These are phyloP conservation scores for Colletotrichum falcatum DNA, from an alignment of 2,329 filamentous ascomycete genomes.

Conservation along the genomic window DNA sequence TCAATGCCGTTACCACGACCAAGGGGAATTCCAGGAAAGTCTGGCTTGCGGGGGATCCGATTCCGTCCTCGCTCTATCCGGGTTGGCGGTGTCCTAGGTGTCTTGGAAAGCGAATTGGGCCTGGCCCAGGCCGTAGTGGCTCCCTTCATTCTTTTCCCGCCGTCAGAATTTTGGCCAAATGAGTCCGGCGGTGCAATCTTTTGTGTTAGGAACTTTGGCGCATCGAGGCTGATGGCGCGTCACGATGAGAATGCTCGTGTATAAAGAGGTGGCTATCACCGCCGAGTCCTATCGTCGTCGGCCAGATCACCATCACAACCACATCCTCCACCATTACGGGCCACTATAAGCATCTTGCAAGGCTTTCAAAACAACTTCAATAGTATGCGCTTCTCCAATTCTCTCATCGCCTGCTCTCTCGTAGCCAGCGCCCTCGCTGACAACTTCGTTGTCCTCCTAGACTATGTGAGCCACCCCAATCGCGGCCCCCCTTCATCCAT, in stretches of 20 bases:
- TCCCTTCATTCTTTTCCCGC: constrained; percentile 6
- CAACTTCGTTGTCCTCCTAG: constrained; percentile 27
- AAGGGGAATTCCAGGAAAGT: background rate
- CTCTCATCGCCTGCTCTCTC: background rate
- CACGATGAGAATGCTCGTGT: background rate
- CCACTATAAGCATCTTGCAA: background rate
- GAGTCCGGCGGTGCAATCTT: background rate
- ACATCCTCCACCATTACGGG: background rate
- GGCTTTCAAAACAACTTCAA: background rate
- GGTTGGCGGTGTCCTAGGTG: background rate
- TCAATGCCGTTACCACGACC: background rate
- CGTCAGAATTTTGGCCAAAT: background rate
- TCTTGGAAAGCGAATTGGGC: background rate
- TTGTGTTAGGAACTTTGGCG: background rate
- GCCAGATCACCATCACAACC: background rate
- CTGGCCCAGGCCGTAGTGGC: background rate
- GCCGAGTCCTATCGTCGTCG: no score
- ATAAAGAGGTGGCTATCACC: background rate
- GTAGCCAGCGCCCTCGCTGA: constrained; percentile 9
- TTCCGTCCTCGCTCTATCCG: background rate
- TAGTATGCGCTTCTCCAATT: background rate
- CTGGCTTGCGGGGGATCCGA: background rate
- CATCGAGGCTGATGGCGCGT: background rate
- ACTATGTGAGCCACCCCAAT: constrained; percentile 9
- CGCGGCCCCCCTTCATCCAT: no score